phyloP scores from a whole-genome alignment of 768 basidiomycete genomes.

The Cyclocybe aegerita region DNA sequence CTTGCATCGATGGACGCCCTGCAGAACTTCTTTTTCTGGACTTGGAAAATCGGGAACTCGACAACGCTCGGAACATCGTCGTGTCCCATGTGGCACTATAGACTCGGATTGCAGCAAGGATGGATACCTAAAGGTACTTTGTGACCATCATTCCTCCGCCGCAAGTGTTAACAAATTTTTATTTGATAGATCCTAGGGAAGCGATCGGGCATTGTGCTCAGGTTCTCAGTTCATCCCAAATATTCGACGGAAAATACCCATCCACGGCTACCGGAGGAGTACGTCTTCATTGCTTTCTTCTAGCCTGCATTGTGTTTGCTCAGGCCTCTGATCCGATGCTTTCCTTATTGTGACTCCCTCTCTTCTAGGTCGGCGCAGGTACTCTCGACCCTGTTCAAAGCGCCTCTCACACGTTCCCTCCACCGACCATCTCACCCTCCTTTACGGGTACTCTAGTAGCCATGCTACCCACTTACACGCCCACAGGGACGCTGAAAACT shows the following conservation, averaged over 20 bases:
- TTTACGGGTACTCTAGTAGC: conserved; percentile 51
- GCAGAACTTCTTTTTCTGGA: conserved; percentile 96
- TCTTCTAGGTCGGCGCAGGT: conserved; percentile 50
- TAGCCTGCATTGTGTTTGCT: background rate
- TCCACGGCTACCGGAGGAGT: conserved; percentile 73
- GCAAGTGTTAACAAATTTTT: background rate
- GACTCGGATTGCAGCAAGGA: conserved; percentile 79
- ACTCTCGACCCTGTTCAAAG: conserved; percentile 54
- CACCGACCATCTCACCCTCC: conserved; percentile 53
- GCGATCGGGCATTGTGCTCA: conserved; percentile 43
- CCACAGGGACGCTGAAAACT: conserved; percentile 64
- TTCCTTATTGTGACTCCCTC: conserved; percentile 1
- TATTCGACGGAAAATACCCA: conserved; percentile 54
- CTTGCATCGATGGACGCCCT: conserved; percentile 86
- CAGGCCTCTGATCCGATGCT: conserved; percentile 7
- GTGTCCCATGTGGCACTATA: conserved; percentile 84
- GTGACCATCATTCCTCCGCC: background rate
- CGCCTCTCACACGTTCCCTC: conserved; percentile 60
- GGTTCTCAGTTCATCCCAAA: conserved; percentile 33
- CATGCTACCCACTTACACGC: conserved; percentile 67
- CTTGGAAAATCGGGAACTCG: conserved; percentile 93
- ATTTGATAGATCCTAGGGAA: conserved; percentile 40
- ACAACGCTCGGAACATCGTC: conserved; percentile 63
- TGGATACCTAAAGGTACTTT: conserved; percentile 76
- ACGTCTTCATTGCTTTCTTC: conserved; percentile 14